phyloP scores from a whole-genome alignment of 306 rosid species.

The Fragaria iinumae region DNA sequence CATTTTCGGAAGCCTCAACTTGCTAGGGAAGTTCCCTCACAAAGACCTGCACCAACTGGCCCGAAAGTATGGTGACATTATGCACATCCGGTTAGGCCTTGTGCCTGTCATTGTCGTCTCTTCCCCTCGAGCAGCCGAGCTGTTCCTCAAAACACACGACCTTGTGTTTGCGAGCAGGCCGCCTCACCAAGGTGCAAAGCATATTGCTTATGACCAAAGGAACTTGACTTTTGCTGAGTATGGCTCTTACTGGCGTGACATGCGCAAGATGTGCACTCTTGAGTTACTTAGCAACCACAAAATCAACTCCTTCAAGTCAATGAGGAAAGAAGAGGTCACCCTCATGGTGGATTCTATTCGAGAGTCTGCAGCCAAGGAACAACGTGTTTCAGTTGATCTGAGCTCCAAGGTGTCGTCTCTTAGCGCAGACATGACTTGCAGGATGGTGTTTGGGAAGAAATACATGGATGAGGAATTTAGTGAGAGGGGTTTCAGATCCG shows the following conservation, averaged over 20 bases:
- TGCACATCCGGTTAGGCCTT: no score
- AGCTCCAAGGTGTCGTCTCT: constrained; percentile 23
- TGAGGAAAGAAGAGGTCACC: constrained; percentile 25
- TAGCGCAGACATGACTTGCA: constrained; percentile 18
- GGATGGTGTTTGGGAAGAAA: constrained; percentile 38
- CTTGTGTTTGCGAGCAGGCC: constrained; percentile 34
- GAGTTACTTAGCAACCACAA: constrained; percentile 30
- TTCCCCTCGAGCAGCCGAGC: constrained; percentile 44
- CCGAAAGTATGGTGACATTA: constrained; percentile 27
- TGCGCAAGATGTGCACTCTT: constrained; percentile 32
- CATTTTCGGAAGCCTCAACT: constrained; percentile 43
- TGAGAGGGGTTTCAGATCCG: constrained; percentile 22
- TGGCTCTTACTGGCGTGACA: constrained; percentile 37
- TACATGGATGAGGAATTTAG: constrained; percentile 23
- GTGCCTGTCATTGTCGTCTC: constrained; percentile 22
- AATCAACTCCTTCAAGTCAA: constrained; percentile 27
- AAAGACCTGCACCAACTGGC: constrained; percentile 23
- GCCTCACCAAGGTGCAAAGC: constrained; percentile 14
- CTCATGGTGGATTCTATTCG: not conserved
- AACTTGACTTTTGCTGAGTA: constrained; percentile 18
- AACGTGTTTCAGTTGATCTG: constrained; percentile 15
- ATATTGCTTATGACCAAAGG: constrained; percentile 17
- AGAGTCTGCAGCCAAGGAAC: not conserved
- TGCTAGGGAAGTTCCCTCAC: constrained; percentile 36
- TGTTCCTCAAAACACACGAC: constrained; percentile 56